Evolutionary conservation across 768 basidiomycete genomes (phyloP).

Genomic region (Dioszegia hungarica): DNA sequence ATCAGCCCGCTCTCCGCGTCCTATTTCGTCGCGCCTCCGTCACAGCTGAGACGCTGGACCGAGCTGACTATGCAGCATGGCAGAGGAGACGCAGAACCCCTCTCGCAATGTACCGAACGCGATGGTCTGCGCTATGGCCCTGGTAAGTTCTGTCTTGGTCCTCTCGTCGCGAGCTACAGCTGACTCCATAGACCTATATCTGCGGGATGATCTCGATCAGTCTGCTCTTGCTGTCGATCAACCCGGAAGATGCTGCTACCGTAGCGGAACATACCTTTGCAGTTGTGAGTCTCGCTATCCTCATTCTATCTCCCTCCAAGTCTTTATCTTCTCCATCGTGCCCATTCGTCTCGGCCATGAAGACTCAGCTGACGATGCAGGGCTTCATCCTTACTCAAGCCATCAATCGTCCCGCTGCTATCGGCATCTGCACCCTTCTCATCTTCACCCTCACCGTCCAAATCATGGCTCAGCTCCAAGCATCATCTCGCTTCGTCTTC

Average conservation of each 20-base stretch:
- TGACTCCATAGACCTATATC: neutral
- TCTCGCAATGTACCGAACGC: slow-evolving; percentile 50
- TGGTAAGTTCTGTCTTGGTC: slow-evolving; percentile 45
- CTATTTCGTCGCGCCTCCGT: no score
- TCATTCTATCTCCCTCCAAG: neutral
- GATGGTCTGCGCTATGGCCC: slow-evolving; percentile 39
- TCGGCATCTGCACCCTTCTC: slow-evolving; percentile 38
- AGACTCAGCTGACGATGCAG: slow-evolving; percentile 12
- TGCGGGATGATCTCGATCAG: slow-evolving; percentile 38
- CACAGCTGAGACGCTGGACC: neutral
- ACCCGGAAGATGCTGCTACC: slow-evolving; percentile 8
- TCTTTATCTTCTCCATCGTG: no score
- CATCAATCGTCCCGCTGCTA: slow-evolving; percentile 36
- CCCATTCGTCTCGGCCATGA: no score
- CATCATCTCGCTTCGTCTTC: slow-evolving; percentile 51
- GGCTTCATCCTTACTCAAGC: slow-evolving; percentile 48
- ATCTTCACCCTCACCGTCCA: slow-evolving; percentile 45
- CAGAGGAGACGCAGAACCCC: slow-evolving; percentile 51
- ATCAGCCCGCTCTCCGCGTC: no score
- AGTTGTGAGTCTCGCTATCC: slow-evolving; percentile 21
- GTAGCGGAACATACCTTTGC: slow-evolving; percentile 34
- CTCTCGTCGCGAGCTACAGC: neutral
- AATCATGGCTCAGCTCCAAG: slow-evolving; percentile 49
- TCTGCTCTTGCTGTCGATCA: slow-evolving; percentile 43
- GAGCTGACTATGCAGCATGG: slow-evolving; percentile 34